These are phyloP conservation scores for Hypoxylon sp. DNA, from an alignment of 2,329 filamentous ascomycete species.

Conservation along the genomic window DNA sequence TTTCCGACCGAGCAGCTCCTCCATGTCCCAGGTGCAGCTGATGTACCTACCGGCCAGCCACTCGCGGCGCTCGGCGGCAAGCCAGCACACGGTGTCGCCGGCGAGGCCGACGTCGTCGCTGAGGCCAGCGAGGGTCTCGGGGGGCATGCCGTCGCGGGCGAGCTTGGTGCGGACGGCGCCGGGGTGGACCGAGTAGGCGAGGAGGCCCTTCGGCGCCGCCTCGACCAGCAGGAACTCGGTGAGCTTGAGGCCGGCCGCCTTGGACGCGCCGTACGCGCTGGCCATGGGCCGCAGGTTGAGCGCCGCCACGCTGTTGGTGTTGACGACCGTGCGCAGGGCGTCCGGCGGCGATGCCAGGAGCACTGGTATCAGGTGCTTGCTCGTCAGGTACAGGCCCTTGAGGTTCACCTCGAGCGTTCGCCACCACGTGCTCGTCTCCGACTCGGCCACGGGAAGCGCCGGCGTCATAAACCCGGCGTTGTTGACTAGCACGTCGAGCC, in stretches of 20 bases:
- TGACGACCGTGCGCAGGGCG: constrained; percentile 32
- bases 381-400: constrained; percentile 32
- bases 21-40: constrained; percentile 50
- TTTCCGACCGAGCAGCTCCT: constrained; percentile 45
- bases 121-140: constrained; percentile 20
- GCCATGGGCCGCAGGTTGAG: constrained; percentile 25
- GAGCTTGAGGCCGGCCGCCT: constrained; percentile 29
- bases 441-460: constrained; percentile 25
- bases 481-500: constrained; percentile 28
- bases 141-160: constrained; percentile 31
- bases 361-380: constrained; percentile 33
- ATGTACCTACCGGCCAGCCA: constrained; percentile 51
- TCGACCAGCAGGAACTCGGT: constrained; percentile 35
- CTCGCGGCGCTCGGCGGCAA: constrained; percentile 44
- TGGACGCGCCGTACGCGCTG: constrained; percentile 27
- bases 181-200: constrained; percentile 35
- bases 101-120: constrained; percentile 35
- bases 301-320: constrained; percentile 32
- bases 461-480: constrained; percentile 31
- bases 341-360: constrained; percentile 11
- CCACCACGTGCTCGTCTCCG: constrained; percentile 33
- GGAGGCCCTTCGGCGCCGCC: constrained; percentile 23
- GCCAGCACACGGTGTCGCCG: constrained; percentile 43
- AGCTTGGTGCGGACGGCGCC: constrained; percentile 35
- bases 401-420: constrained; percentile 37